Percentiles rank a stretch among this genome's conserved stretches.
Conservation (phyloP, 164 flowering plant genomes). For the Aristolochia fimbriata region DNA sequence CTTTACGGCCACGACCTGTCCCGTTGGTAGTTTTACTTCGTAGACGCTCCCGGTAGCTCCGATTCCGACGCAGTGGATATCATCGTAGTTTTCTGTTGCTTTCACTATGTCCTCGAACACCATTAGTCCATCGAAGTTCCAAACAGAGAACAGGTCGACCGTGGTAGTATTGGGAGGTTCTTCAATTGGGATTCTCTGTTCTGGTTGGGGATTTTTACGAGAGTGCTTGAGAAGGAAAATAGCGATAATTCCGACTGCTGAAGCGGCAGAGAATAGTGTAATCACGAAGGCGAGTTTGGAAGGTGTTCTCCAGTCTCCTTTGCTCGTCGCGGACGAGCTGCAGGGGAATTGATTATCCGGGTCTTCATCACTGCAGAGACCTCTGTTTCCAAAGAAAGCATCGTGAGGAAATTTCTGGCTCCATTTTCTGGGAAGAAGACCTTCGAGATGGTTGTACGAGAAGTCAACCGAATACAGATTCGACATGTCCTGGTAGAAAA, state of each 20-base stretch:
- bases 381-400: conserved; percentile 14
- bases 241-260: not conserved
- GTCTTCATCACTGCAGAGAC: conserved; percentile 36
- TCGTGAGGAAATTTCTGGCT: conserved; percentile 8
- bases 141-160: conserved; percentile 13
- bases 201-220: not conserved
- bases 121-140: conserved; percentile 44
- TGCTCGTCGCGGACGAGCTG: too few relatives aligned
- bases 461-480: conserved; percentile 31
- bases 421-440: conserved; percentile 11
- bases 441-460: conserved; percentile 40
- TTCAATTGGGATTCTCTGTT: not conserved
- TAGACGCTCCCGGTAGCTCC: conserved; percentile 62
- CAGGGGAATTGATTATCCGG: conserved; percentile 6
- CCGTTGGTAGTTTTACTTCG: conserved; percentile 30
- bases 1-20: conserved; percentile 50
- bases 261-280: not conserved
- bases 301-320: not conserved
- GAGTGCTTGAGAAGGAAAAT: not conserved
- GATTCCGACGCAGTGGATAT: conserved; percentile 40
- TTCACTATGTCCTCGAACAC: conserved; percentile 33
- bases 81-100: conserved; percentile 45
- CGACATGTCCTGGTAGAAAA: too few relatives aligned
- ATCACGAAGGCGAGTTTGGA: too few relatives aligned
- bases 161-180: not conserved